Base-by-base conservation (phyloP, 2,329 filamentous ascomycete species). In the Claviceps purpurea region DNA sequence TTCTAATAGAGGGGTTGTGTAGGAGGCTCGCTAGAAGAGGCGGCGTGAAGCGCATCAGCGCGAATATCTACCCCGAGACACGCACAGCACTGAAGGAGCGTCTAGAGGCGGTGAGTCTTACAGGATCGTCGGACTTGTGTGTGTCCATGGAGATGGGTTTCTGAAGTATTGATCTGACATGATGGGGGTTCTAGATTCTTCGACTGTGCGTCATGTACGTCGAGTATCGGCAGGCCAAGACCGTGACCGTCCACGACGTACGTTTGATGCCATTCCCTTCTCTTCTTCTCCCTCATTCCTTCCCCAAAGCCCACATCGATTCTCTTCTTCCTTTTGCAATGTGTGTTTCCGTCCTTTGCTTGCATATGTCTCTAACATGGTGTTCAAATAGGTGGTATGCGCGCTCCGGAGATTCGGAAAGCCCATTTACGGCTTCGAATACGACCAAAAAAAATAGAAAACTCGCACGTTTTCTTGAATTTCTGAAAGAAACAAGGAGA, bases 41-140 rank as follows among this genome's bases (percentile, higher is more conserved):
- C 1, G 87, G 87, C 0, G 82, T 91, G 0, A 89, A 89, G 62
- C 73, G 86, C 0, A 88, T 90, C 8, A 83, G 81, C 0, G 75
- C 62, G 0, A 57, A 46, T 0, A 82, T 89, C 2, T 90, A 90
- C 59, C 72, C 81, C 0, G 82, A 86, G 0, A 64, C 74, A 0
- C 71, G 87, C 0, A 18, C 4, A 0, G 78, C 72, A 0, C 50
- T 90, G 1, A 78, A 73, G 22, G 55, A 59, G 0, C 69, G 73
- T 0, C 65, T 90, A 0, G 57, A 67, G 5, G 56, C 57, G 30
- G 79, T 82, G 68, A 38, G 68, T 43, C 40, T 4, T 20, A 5
- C 3, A 11, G 4, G 1, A 26, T n/a, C 4, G 4, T 16, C 4
- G 20, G 16, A 5, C 6, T 26, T 49, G n/a, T 18, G n/a, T 18